Conservation (phyloP, 1,284 basidiomycete species). For the Paramarasmius palmivorus region DNA sequence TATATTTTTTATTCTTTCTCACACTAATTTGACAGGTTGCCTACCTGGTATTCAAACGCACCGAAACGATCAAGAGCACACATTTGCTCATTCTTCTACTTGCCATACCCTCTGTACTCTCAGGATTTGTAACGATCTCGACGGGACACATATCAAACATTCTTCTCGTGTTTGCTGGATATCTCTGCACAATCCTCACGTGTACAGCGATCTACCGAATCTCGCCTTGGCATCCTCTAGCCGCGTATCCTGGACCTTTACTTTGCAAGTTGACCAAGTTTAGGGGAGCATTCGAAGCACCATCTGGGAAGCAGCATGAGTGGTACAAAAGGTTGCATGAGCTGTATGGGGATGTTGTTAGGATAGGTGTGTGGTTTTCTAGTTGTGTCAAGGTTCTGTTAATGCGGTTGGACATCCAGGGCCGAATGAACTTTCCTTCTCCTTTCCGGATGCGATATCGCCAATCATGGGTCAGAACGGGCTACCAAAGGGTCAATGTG, state of each 20-base stretch:
- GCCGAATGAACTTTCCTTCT: constrained; percentile 35
- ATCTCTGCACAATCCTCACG: constrained; percentile 6
- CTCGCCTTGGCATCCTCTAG: constrained; percentile 26
- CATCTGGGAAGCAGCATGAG: constrained; percentile 20
- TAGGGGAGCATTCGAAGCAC: constrained; percentile 16
- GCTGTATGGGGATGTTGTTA: constrained; percentile 24
- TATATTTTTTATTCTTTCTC: too few species aligned
- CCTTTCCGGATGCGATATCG: constrained; percentile 26
- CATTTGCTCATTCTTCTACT: constrained; percentile 24
- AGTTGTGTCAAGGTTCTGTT: background rate
- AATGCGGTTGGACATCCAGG: constrained; percentile 21
- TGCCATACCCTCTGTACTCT: constrained; percentile 24
- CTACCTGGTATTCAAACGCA: constrained; percentile 32
- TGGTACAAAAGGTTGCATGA: constrained; percentile 22
- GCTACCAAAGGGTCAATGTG: constrained; percentile 34
- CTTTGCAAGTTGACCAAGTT: constrained; percentile 20
- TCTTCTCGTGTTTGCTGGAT: too few species aligned
- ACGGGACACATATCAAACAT: too few species aligned
- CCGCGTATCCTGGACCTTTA: constrained; percentile 24
- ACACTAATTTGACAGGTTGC: constrained; percentile 20
- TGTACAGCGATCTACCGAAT: constrained; percentile 22
- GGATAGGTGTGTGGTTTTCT: constrained; percentile 16
- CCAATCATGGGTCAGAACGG: constrained; percentile 30
- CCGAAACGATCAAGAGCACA: constrained; percentile 28
- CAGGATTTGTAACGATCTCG: too few species aligned